phyloP scores from a whole-genome alignment of 352 stramenopile species.

The Phytophthora cactorum region DNA sequence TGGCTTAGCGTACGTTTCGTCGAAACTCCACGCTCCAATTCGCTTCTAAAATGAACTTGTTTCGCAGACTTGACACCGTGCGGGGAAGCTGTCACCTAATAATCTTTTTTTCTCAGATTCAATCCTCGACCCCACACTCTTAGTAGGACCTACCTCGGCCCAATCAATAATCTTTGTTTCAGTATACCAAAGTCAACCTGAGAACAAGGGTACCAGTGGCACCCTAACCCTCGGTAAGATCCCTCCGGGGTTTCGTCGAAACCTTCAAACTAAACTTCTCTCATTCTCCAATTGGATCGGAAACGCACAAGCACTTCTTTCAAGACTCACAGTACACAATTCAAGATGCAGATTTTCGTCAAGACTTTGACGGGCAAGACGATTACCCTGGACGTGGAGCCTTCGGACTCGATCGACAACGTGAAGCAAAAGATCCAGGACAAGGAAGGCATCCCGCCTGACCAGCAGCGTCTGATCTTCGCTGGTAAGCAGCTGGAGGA shows the following conservation, averaged over 20 bases:
- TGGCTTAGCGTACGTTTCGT: too few species aligned
- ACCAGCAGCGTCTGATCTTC: conserved; percentile 97
- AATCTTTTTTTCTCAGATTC: conserved; percentile 28
- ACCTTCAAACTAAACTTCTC: neutral
- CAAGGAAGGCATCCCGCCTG: conserved; percentile 90
- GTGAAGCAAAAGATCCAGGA: conserved; percentile 64
- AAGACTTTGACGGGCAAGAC: conserved; percentile 63
- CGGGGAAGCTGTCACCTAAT: conserved; percentile 13
- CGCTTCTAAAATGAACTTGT: neutral
- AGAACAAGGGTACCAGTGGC: conserved; percentile 12
- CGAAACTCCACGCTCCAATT: too few species aligned
- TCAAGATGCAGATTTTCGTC: conserved; percentile 32
- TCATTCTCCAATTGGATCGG: conserved; percentile 32
- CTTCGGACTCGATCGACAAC: conserved; percentile 14
- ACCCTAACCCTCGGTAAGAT: conserved; percentile 10
- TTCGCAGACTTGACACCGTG: conserved; percentile 1
- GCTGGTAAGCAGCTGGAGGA: conserved; percentile 96
- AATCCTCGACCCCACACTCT: conserved; percentile 12
- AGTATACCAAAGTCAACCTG: conserved; percentile 10
- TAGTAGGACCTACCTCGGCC: conserved; percentile 12
- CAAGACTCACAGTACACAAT: neutral
- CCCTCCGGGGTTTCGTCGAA: neutral
- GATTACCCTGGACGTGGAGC: conserved; percentile 16
- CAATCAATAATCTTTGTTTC: conserved; percentile 6
- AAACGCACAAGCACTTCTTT: conserved; percentile 20